A percentile compares a stretch with the other conserved stretches of the same genome.
These are phyloP conservation scores for Amylocystis lapponica DNA, from an alignment of 768 basidiomycete species.

Conservation along the genomic window DNA sequence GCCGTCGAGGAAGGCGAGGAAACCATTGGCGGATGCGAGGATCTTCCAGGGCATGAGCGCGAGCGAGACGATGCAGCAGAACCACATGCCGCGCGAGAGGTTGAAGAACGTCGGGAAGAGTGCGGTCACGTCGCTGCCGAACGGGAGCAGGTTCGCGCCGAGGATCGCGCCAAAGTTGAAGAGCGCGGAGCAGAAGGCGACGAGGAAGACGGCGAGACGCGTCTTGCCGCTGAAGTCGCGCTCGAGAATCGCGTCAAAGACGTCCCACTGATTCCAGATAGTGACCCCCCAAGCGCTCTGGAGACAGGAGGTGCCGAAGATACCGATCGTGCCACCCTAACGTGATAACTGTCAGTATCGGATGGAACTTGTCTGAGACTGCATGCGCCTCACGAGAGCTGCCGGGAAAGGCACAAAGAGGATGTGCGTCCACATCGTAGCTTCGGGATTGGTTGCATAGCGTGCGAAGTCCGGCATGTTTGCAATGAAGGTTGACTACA, in stretches of 20 bases:
- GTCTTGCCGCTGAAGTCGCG: slow-evolving; percentile 8
- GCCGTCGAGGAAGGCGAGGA: slow-evolving; percentile 15
- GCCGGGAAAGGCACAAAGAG: slow-evolving; percentile 16
- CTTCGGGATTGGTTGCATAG: slow-evolving; percentile 10
- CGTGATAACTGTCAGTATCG: background rate
- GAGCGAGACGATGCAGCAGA: slow-evolving; percentile 14
- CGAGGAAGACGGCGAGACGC: slow-evolving; percentile 15
- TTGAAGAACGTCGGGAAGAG: slow-evolving; percentile 13
- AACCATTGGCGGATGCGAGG: slow-evolving; percentile 13
- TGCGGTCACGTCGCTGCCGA: slow-evolving; percentile 13
- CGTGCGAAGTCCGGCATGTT: slow-evolving; percentile 17
- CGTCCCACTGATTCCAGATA: slow-evolving; percentile 17
- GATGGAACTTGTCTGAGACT: background rate
- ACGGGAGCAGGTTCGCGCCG: slow-evolving; percentile 15
- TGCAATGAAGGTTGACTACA: slow-evolving; percentile 14
- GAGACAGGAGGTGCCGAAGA: slow-evolving; percentile 13
- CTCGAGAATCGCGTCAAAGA: slow-evolving; percentile 17
- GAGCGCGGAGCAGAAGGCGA: slow-evolving; percentile 11
- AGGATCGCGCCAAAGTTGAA: slow-evolving; percentile 16
- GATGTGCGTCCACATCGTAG: slow-evolving; percentile 14
- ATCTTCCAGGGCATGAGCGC: slow-evolving; percentile 16
- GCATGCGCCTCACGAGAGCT: slow-evolving; percentile 4
- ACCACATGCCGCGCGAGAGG: slow-evolving; percentile 17
- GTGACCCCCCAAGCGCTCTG: slow-evolving; percentile 15
- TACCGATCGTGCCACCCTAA: slow-evolving; percentile 15